Percentiles rank a stretch among this genome's conserved stretches.
These are phyloP conservation scores for Camellia lanceoleosa DNA, from an alignment of 148 eudicot species.

Conservation along the genomic window DNA sequence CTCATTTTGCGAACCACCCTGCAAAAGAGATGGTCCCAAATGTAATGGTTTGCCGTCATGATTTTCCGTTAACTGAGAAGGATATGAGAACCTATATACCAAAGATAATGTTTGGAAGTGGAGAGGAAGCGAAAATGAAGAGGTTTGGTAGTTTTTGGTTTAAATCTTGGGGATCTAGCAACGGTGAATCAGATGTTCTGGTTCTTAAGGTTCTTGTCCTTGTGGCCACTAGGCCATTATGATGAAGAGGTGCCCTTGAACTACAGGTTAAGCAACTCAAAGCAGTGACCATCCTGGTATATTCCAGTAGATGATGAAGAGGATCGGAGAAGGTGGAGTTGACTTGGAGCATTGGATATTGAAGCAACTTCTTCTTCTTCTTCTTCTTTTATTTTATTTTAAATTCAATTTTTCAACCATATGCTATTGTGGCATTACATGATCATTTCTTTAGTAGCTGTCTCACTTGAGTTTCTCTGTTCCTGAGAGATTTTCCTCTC, in stretches of 20 bases:
- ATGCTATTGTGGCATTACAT: too few species aligned
- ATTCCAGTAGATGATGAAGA: slow-evolving; percentile 88
- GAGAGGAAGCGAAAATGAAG: slow-evolving; percentile 62
- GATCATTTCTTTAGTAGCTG: too few species aligned
- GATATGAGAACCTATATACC: slow-evolving; percentile 79
- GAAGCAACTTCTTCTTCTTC: too few species aligned
- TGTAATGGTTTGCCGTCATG: slow-evolving; percentile 89
- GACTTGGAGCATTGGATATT: slow-evolving; percentile 4
- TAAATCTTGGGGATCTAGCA: slow-evolving; percentile 57
- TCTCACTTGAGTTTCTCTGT: neutral
- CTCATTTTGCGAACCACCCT: slow-evolving; percentile 90
- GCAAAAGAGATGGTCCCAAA: slow-evolving; percentile 60
- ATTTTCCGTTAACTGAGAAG: slow-evolving; percentile 69
- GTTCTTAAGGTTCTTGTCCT: slow-evolving; percentile 67
- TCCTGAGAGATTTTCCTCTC: neutral
- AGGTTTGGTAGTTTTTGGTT: slow-evolving; percentile 88
- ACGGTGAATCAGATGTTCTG: slow-evolving; percentile 36
- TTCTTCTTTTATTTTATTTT: too few species aligned
- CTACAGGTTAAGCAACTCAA: slow-evolving; percentile 80
- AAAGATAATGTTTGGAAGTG: slow-evolving; percentile 59
- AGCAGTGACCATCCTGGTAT: slow-evolving; percentile 82
- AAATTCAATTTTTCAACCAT: too few species aligned
- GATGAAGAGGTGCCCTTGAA: slow-evolving; percentile 80
- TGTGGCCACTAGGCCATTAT: slow-evolving; percentile 60
- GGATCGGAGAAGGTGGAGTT: slow-evolving; percentile 88